Base-by-base conservation (phyloP, 768 basidiomycete genomes). In the Scleroderma citrinum region DNA sequence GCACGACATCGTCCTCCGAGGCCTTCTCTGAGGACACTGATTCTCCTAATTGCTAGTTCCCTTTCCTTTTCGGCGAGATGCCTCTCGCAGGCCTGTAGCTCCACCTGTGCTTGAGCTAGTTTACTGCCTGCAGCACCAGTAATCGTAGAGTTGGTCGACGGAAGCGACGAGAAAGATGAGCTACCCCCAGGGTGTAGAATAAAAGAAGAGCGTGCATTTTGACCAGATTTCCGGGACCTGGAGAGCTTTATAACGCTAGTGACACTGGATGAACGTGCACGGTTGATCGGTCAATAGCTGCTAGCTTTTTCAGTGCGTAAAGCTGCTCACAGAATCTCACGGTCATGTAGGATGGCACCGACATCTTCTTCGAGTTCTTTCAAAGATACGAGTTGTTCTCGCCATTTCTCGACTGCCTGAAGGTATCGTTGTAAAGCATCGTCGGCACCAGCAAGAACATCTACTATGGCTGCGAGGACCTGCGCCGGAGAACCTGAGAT, bases 1-100 rank as follows among this genome's bases (percentile, higher is more conserved):
- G 86, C 87, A 16, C 68, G 71, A 54, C 80, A 82, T 3, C 90
- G 74, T 3, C 71, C 69, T 1, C 77, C 72, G 19, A 92, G 70
- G 1, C 87, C 87, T 37, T 81, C 76, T 6, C 75, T 70, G 12
- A 87, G 72, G 7, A 82, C 71, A n/a, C 68, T 68, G n/a, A 70
- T 63, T 1, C 87, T 73, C 42, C 75, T 68, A 0, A 59, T 58
- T 5, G 76, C 76, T 7, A 90, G 73, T 49, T 83, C 83, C 17
- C 68, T 74, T 60, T 92, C 87, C 61, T 87, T 87, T 23, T 68
- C 51, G 0, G 82, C 82, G 2, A 92, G 73, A 47, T 85, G 85
- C 0, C 77, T 71, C 60, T 92, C 89, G 62, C 90, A 92, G 8
- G 87, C 90, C 57, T 89, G 88, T 17, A 92, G 71, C 54, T 91